phyloP scores from a whole-genome alignment of 176 grass and related monocot genomes.

The Oryza rufipogon region DNA sequence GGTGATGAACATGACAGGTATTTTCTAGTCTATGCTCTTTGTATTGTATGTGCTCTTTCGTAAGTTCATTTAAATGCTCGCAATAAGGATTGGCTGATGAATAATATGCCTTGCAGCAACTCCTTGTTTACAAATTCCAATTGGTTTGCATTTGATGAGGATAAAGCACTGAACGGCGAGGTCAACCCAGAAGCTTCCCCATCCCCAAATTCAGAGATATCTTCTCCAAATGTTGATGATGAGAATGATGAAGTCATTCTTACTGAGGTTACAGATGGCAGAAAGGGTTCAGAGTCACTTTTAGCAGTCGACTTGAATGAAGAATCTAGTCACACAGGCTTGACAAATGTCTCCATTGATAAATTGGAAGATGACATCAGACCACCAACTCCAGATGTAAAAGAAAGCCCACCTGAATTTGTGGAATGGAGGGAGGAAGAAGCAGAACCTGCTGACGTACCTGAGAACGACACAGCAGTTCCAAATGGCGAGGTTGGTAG shows the following conservation, averaged over 20 bases:
- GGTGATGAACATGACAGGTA: slow-evolving; percentile 81
- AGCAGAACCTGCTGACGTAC: slow-evolving; percentile 31
- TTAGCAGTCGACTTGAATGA: slow-evolving; percentile 21
- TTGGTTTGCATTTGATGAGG: slow-evolving; percentile 92
- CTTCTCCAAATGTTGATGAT: slow-evolving; percentile 34
- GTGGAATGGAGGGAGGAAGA: slow-evolving; percentile 54
- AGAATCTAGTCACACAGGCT: slow-evolving; percentile 20
- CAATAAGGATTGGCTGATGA: slow-evolving; percentile 26
- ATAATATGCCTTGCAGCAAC: slow-evolving; percentile 59
- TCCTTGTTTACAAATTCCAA: slow-evolving; percentile 96
- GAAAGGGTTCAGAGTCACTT: slow-evolving; percentile 35
- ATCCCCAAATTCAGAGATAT: slow-evolving; percentile 54
- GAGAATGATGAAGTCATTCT: slow-evolving; percentile 54
- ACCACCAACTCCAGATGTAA: slow-evolving; percentile 53
- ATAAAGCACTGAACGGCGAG: slow-evolving; percentile 45
- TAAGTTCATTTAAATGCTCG: slow-evolving; percentile 25
- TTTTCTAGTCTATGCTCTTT: slow-evolving; percentile 33
- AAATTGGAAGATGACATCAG: slow-evolving; percentile 48
- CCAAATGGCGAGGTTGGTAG: slow-evolving; percentile 18
- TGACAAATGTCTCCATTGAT: slow-evolving; percentile 31
- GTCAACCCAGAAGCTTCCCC: slow-evolving; percentile 46
- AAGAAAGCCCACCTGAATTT: slow-evolving; percentile 46
- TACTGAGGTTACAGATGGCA: slow-evolving; percentile 35
- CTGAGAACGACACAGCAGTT: slow-evolving; percentile 36
- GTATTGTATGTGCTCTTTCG: slow-evolving; percentile 9